Conservation (phyloP, 208 protist species). For the Crithidia brevicula region DNA sequence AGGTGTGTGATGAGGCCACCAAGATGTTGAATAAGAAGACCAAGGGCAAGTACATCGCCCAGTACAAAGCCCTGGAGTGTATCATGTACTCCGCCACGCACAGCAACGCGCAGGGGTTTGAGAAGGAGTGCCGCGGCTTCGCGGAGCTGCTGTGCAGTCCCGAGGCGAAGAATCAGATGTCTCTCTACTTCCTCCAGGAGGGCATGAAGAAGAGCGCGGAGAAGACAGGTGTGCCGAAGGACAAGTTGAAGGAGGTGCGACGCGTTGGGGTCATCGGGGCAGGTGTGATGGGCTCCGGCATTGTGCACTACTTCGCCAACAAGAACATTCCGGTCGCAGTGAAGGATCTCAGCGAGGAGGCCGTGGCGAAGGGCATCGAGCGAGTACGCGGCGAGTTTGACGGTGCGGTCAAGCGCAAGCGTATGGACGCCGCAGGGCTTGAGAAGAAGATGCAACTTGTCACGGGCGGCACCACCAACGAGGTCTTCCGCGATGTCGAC, state of each 20-base stretch:
- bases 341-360: slow-evolving; percentile 76
- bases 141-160: slow-evolving; percentile 77
- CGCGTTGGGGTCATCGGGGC: slow-evolving; percentile 78
- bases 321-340: slow-evolving; percentile 70
- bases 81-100: slow-evolving; percentile 80
- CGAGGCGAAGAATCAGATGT: slow-evolving; percentile 89
- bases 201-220: slow-evolving; percentile 89
- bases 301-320: slow-evolving; percentile 86
- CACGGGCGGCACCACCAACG: slow-evolving; percentile 63
- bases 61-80: slow-evolving; percentile 91
- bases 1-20: slow-evolving; percentile 55
- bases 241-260: slow-evolving; percentile 46
- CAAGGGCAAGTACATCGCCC: slow-evolving; percentile 94
- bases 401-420: slow-evolving; percentile 63
- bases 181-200: slow-evolving; percentile 92
- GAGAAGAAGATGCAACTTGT: slow-evolving; percentile 62
- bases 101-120: slow-evolving; percentile 55
- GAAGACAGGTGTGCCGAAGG: slow-evolving; percentile 76
- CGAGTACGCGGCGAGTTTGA: slow-evolving; percentile 72
- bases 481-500: slow-evolving; percentile 53
- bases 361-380: slow-evolving; percentile 70
- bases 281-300: slow-evolving; percentile 88
- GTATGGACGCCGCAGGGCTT: slow-evolving; percentile 46
- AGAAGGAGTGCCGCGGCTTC: slow-evolving; percentile 79
- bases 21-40: slow-evolving; percentile 90